Conservation (phyloP, 208 protist species). For the Trypanosoma boissoni region DNA sequence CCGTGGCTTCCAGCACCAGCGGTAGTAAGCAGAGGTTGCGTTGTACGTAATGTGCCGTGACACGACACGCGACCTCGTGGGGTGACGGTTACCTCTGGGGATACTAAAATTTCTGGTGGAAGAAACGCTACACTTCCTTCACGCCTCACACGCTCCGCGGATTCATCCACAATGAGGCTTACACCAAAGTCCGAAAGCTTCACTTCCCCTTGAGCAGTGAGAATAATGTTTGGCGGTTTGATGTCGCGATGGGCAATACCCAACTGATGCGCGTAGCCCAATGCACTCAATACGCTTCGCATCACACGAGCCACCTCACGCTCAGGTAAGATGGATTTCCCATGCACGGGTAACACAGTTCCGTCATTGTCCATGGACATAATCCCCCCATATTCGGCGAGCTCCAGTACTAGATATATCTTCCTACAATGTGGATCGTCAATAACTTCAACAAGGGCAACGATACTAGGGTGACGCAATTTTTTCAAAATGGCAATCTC, state of each 20-base stretch:
- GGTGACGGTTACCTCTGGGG: conserved; percentile 29
- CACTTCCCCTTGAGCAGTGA: conserved; percentile 46
- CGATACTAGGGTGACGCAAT: conserved; percentile 89
- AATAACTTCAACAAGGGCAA: conserved; percentile 91
- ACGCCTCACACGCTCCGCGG: conserved; percentile 26
- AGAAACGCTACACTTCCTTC: conserved; percentile 71
- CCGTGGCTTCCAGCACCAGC: no score
- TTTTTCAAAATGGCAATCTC: conserved; percentile 94
- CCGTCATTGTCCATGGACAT: conserved; percentile 45
- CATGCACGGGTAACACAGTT: conserved; percentile 31
- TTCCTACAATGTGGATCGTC: conserved; percentile 83
- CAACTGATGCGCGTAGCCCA: conserved; percentile 48
- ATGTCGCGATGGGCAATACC: conserved; percentile 74
- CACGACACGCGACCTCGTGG: not conserved
- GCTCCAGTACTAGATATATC: conserved; percentile 87
- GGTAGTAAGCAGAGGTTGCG: not conserved
- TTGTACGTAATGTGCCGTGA: not conserved
- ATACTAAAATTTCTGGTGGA: conserved; percentile 61
- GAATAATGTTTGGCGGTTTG: conserved; percentile 74
- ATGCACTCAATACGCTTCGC: conserved; percentile 35
- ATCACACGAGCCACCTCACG: conserved; percentile 25
- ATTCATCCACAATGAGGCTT: conserved; percentile 39
- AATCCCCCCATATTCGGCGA: conserved; percentile 55
- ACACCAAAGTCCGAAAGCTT: conserved; percentile 82
- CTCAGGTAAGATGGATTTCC: conserved; percentile 33